phyloP scores from a whole-genome alignment of 805 yeast species.

The Sugiyamaella marilandica region DNA sequence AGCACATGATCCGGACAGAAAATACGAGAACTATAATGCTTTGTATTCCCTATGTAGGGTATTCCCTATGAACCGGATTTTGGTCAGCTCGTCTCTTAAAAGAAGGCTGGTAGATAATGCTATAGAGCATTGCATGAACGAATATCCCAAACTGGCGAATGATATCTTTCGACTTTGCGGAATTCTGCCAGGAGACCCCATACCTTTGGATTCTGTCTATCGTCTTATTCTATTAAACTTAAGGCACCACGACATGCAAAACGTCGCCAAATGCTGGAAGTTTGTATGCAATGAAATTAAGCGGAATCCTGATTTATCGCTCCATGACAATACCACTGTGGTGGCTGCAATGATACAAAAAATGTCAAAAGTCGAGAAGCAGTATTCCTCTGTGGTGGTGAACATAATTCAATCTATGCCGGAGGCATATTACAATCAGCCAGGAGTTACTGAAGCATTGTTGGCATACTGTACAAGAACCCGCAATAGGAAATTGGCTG shows the following conservation, averaged over 20 bases:
- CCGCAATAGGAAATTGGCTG: constrained; percentile 14
- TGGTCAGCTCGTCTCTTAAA: constrained; percentile 7
- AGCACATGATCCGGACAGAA: constrained; percentile 6
- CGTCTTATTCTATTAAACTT: constrained; percentile 13
- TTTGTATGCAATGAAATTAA: constrained; percentile 2
- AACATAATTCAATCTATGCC: constrained; percentile 16
- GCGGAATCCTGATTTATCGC: not conserved
- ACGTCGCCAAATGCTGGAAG: constrained; percentile 12
- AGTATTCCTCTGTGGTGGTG: constrained; percentile 11
- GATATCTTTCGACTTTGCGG: constrained; percentile 9
- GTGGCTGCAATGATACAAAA: constrained; percentile 16
- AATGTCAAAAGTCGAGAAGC: constrained; percentile 17
- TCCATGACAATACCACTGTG: constrained; percentile 3
- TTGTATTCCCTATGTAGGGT: constrained; percentile 1
- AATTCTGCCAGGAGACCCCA: constrained; percentile 10
- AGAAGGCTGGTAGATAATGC: constrained; percentile 9
- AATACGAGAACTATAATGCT: constrained; percentile 9
- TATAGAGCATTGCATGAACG: constrained; percentile 4
- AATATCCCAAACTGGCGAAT: constrained; percentile 13
- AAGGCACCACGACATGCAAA: constrained; percentile 1
- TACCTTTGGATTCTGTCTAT: constrained; percentile 12
- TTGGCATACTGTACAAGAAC: constrained; percentile 20
- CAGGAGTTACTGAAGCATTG: constrained; percentile 23
- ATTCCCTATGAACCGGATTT: constrained; percentile 6
- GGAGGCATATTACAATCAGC: constrained; percentile 10